Conservation (phyloP, 108 stramenopile genomes). For the Cyclotella atomus region DNA sequence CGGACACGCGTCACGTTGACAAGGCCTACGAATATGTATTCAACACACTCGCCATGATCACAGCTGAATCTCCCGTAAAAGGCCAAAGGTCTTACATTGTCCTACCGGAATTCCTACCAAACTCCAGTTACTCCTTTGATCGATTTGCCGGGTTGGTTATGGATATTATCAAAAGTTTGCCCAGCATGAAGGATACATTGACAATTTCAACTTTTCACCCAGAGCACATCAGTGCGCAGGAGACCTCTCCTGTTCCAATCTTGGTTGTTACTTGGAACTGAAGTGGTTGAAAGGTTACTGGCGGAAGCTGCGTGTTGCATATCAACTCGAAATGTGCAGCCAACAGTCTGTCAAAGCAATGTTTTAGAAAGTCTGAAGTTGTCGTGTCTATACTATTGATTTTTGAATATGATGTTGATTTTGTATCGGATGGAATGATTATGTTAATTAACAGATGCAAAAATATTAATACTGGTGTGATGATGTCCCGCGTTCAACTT, state of each 20-base stretch:
- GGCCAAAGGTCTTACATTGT: slow-evolving; percentile 71
- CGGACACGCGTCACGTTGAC: slow-evolving; percentile 67
- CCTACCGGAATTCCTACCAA: slow-evolving; percentile 70
- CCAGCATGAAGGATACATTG: slow-evolving; percentile 53
- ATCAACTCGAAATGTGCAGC: not conserved
- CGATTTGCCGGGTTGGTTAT: slow-evolving; percentile 63
- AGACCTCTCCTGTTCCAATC: slow-evolving; percentile 70
- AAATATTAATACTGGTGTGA: no score
- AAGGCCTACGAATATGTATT: slow-evolving; percentile 86
- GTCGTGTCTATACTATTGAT: not conserved
- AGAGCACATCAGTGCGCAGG: slow-evolving; percentile 64
- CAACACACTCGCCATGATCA: slow-evolving; percentile 77
- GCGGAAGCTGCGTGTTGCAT: not conserved
- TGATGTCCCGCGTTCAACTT: no score
- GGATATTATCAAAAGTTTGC: slow-evolving; percentile 58
- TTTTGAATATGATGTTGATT: not conserved
- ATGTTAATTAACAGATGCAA: slow-evolving; percentile 8
- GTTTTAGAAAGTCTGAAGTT: not conserved
- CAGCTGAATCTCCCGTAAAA: slow-evolving; percentile 19
- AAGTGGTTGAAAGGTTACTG: no score
- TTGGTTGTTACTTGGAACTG: slow-evolving; percentile 72
- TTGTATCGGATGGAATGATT: slow-evolving; percentile 6
- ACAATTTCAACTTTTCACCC: slow-evolving; percentile 71
- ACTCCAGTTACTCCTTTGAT: slow-evolving; percentile 76
- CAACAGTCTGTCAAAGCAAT: not conserved